These are phyloP conservation scores for Skeletonema potamos DNA, from an alignment of 108 stramenopile species.

Conservation along the genomic window DNA sequence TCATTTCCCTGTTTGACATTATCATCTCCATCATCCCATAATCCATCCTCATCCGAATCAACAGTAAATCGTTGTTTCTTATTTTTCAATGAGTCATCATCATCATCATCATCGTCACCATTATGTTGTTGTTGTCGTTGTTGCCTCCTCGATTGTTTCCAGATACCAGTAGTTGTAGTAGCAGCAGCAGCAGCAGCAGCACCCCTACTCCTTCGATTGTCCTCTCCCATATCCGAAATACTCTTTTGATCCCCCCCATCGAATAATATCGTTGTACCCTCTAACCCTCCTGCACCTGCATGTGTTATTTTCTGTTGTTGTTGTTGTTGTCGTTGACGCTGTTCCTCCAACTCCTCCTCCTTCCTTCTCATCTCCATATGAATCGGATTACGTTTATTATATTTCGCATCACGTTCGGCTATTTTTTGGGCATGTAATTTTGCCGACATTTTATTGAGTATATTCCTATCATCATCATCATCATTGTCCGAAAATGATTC, in stretches of 20 bases:
- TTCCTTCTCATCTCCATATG: conserved; percentile 10
- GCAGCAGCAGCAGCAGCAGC: not conserved
- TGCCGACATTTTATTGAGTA: not conserved
- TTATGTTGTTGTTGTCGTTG: too few relatives aligned
- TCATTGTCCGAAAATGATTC: not conserved
- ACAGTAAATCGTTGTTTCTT: not conserved
- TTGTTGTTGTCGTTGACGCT: conserved; percentile 3
- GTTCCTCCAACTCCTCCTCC: conserved; percentile 8
- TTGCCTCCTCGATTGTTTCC: conserved; percentile 4
- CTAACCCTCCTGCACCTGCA: conserved; percentile 11
- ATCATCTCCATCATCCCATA: conserved; percentile 43
- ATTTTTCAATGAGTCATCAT: conserved; percentile 3
- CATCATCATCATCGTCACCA: conserved; percentile 5
- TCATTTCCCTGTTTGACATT: conserved; percentile 7
- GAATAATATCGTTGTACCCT: conserved; percentile 15
- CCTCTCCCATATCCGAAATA: conserved; percentile 23
- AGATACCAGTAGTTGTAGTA: not conserved
- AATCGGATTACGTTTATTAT: not conserved
- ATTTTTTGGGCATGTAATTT: not conserved
- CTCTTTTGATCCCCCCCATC: conserved; percentile 16
- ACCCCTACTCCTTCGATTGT: not conserved
- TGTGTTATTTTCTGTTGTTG: not conserved
- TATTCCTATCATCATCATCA: not conserved
- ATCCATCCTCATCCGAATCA: conserved; percentile 32
- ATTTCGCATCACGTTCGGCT: not conserved